A percentile compares a stretch with the other conserved stretches of the same genome.
Conservation (phyloP, 345 rosid species). For the Toxicodendron radicans region DNA sequence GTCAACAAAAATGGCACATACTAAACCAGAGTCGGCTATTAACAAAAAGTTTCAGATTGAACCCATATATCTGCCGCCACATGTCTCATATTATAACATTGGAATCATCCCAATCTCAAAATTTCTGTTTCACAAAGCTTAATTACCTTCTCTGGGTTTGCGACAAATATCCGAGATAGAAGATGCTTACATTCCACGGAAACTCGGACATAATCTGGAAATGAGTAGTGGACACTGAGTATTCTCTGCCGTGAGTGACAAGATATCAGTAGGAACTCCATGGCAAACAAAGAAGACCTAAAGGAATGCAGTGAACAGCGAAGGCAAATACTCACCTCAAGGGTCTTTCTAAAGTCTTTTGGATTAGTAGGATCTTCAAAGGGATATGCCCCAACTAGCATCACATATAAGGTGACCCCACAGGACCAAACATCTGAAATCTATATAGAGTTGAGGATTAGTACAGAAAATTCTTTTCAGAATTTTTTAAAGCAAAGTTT, state of each 20-base stretch:
- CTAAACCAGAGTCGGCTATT: background rate
- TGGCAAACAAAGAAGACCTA: background rate
- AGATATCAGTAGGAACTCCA: background rate
- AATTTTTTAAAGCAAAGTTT: background rate
- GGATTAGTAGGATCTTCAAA: slow-evolving; percentile 61
- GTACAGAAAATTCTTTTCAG: background rate
- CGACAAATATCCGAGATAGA: slow-evolving; percentile 57
- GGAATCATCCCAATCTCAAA: background rate
- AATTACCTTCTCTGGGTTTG: slow-evolving; percentile 57
- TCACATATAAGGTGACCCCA: slow-evolving; percentile 61
- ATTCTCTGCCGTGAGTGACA: slow-evolving; percentile 34
- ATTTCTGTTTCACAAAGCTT: background rate
- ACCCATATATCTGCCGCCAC: background rate
- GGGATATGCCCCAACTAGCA: slow-evolving; percentile 67
- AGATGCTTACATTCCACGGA: slow-evolving; percentile 59
- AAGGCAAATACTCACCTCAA: slow-evolving; percentile 29
- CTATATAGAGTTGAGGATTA: slow-evolving; percentile 26
- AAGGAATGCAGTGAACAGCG: background rate
- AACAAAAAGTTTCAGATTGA: background rate
- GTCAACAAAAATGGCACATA: background rate
- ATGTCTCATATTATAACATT: background rate
- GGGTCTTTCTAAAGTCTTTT: slow-evolving; percentile 52
- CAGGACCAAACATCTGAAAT: slow-evolving; percentile 69
- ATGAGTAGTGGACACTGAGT: slow-evolving; percentile 48
- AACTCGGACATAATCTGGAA: slow-evolving; percentile 64